A percentile compares a stretch with the other conserved stretches of the same genome.
Evolutionary conservation across 768 basidiomycete species (phyloP).

Genomic region (Dictyophora rubrovolvata): DNA sequence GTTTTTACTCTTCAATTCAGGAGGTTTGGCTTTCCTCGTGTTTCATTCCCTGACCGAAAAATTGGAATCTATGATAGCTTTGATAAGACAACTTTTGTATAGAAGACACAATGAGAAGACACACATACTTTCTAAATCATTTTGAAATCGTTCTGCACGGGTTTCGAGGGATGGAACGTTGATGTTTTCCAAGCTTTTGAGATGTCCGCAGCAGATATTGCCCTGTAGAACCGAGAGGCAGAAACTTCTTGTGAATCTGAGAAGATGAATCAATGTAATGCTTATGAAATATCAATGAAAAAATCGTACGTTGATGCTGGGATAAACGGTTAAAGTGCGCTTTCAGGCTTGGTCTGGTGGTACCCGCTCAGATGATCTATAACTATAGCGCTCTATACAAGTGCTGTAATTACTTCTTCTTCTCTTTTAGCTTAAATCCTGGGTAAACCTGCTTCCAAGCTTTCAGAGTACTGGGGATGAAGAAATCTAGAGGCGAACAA

Average conservation of each 20-base stretch:
- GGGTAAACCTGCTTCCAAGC: conserved; percentile 24
- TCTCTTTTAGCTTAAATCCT: conserved; percentile 61
- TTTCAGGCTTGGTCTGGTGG: not conserved
- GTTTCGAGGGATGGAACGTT: conserved; percentile 61
- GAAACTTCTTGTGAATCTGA: conserved; percentile 82
- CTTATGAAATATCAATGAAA: not conserved
- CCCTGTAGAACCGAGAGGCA: conserved; percentile 72
- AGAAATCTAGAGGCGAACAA: conserved; percentile 21
- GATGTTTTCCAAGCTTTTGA: conserved; percentile 75
- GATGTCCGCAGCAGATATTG: conserved; percentile 82
- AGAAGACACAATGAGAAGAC: not conserved
- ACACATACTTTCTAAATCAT: conserved; percentile 50
- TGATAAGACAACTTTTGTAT: not conserved
- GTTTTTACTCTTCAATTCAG: conserved; percentile 23
- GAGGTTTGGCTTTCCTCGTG: conserved; percentile 18
- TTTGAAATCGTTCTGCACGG: conserved; percentile 38
- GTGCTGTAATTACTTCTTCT: conserved; percentile 77
- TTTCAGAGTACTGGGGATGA: not conserved
- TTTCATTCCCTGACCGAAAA: conserved; percentile 55
- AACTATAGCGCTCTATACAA: conserved; percentile 84
- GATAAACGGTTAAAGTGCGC: conserved; percentile 4
- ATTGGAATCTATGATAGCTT: conserved; percentile 23
- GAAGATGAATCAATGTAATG: not conserved
- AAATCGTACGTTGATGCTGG: conserved; percentile 36
- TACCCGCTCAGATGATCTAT: conserved; percentile 83